Percentiles rank a stretch among this genome's conserved stretches.
Conservation (phyloP, 2,329 filamentous ascomycete genomes). For the Exophiala spinifera region DNA sequence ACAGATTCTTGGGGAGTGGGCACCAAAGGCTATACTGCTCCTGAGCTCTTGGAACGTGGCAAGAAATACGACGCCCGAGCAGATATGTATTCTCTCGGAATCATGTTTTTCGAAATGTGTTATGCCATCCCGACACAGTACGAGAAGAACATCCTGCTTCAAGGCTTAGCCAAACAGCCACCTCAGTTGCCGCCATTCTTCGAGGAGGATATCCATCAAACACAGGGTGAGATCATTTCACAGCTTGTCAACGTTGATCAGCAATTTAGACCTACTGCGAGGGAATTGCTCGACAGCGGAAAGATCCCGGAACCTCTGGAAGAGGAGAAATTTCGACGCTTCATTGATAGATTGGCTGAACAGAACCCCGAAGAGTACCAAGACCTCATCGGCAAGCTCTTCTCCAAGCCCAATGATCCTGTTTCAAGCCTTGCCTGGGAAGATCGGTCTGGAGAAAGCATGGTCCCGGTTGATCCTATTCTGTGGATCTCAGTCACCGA, state of each 20-base stretch:
- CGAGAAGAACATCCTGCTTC: slow-evolving; percentile 63
- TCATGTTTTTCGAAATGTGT: slow-evolving; percentile 99
- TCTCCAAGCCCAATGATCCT: slow-evolving; percentile 19
- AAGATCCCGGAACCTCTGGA: slow-evolving; percentile 89
- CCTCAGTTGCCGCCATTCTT: slow-evolving; percentile 71
- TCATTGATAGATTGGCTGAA: slow-evolving; percentile 76
- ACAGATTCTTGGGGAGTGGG: slow-evolving; percentile 50
- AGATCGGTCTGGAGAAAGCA: slow-evolving; percentile 19
- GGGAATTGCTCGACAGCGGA: slow-evolving; percentile 77
- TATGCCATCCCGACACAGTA: slow-evolving; percentile 59
- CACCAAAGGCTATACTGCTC: slow-evolving; percentile 89
- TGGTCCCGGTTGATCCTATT: slow-evolving; percentile 55
- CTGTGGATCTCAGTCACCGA: slow-evolving; percentile 72
- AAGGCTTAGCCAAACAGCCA: slow-evolving; percentile 58
- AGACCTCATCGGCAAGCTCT: slow-evolving; percentile 17
- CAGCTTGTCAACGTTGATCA: slow-evolving; percentile 80
- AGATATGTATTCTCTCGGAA: slow-evolving; percentile 96
- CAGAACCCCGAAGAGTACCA: slow-evolving; percentile 70
- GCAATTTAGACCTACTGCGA: slow-evolving; percentile 75
- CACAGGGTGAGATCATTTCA: slow-evolving; percentile 73
- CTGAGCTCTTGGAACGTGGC: slow-evolving; percentile 64
- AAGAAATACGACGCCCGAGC: slow-evolving; percentile 86
- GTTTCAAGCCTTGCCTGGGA: slow-evolving; percentile 27
- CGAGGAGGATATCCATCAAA: slow-evolving; percentile 36
- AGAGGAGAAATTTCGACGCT: slow-evolving; percentile 82